These are phyloP conservation scores for Diospyros kaki DNA, from an alignment of 148 eudicot genomes.

Conservation along the genomic window DNA sequence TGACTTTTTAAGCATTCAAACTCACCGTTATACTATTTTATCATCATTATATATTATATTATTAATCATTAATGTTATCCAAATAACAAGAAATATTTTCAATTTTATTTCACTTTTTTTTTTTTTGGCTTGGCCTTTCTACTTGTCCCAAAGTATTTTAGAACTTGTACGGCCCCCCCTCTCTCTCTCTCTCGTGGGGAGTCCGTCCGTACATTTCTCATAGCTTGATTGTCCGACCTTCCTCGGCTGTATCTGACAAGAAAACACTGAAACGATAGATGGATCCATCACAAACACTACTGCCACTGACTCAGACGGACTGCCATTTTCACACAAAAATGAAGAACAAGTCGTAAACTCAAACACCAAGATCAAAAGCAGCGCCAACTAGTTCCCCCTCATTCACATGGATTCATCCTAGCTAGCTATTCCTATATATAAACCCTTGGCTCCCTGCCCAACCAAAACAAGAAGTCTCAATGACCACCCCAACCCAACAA, in stretches of 20 bases:
- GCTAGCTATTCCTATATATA: conserved; percentile 26
- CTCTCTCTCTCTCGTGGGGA: neutral
- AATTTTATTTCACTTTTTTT: neutral
- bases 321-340: conserved; percentile 6
- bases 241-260: conserved; percentile 43
- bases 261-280: conserved; percentile 66
- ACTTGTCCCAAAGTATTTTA: neutral
- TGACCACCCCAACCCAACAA: conserved; percentile 3
- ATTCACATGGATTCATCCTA: too few relatives aligned
- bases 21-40: too few relatives aligned
- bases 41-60: too few relatives aligned
- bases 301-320: neutral
- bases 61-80: neutral
- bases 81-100: neutral
- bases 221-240: conserved; percentile 24
- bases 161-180: neutral
- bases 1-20: too few relatives aligned
- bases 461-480: neutral
- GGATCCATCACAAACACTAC: conserved; percentile 33
- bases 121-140: neutral
- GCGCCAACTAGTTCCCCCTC: neutral
- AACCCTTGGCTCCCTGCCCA: conserved; percentile 21
- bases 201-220: neutral
- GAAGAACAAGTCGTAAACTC: neutral
- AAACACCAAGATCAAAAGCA: neutral